Evolutionary conservation across 176 grass and related monocot genomes (phyloP).

Genomic region (Dendrocalamus sinicus): DNA sequence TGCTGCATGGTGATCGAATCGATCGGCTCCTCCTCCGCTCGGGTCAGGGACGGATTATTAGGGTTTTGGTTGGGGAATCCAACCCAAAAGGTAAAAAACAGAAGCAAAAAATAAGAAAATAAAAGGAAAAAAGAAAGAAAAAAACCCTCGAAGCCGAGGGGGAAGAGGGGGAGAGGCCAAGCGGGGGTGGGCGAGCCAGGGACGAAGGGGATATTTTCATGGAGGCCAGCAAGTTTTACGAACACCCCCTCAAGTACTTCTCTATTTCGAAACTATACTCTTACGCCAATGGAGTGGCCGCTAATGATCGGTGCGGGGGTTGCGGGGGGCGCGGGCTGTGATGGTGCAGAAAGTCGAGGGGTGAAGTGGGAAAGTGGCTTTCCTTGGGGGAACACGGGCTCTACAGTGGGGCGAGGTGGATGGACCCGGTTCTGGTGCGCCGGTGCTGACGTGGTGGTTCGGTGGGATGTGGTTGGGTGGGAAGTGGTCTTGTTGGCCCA

Average conservation of each 20-base stretch:
- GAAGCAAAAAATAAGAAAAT: constrained; percentile 43
- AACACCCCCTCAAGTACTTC: fast-evolving
- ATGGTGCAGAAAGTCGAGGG: fast-evolving
- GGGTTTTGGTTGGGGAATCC: constrained; percentile 48
- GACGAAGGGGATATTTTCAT: constrained; percentile 51
- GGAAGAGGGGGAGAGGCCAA: not conserved
- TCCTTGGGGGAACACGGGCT: not conserved
- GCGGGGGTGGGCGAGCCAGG: not conserved
- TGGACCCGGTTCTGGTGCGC: constrained; percentile 18
- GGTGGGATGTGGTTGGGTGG: not conserved
- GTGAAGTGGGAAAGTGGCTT: not conserved
- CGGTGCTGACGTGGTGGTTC: not conserved
- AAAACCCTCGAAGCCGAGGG: constrained; percentile 60
- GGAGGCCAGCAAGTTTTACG: not conserved
- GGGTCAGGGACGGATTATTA: constrained; percentile 61
- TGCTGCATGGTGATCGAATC: constrained; percentile 59
- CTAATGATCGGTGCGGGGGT: not conserved
- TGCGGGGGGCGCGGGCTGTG: too few species aligned
- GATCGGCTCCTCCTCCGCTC: constrained; percentile 24
- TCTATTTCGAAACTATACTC: fast-evolving
- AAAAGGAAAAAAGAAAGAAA: not conserved
- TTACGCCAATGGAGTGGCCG: not conserved
- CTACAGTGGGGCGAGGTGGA: not conserved
- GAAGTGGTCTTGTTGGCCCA: not conserved
- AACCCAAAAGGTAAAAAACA: constrained; percentile 7